These are phyloP conservation scores for Trichosporon sp. DNA, from an alignment of 1,284 basidiomycete genomes.

Conservation along the genomic window DNA sequence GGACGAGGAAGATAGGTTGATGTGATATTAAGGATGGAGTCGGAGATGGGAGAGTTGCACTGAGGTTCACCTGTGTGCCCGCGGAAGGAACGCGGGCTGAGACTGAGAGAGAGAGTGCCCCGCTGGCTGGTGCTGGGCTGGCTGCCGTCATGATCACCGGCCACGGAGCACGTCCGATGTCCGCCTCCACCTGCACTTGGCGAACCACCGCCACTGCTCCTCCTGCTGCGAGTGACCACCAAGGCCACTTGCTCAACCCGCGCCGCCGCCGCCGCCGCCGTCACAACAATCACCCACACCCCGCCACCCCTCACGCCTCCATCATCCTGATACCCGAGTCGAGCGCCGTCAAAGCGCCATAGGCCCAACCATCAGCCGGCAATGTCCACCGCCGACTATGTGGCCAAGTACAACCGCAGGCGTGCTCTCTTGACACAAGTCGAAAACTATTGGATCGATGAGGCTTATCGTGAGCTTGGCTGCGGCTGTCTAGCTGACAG, in stretches of 20 bases:
- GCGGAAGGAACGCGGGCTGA: constrained; percentile 8
- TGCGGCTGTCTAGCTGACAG: constrained; percentile 15
- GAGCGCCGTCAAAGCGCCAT: neutral
- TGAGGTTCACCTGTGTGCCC: neutral
- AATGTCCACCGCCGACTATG: constrained; percentile 52
- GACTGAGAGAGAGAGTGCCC: neutral
- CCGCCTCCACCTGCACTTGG: constrained; percentile 8
- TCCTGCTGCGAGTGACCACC: neutral
- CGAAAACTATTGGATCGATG: constrained; percentile 55
- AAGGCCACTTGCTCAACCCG: neutral
- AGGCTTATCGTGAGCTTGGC: constrained; percentile 46
- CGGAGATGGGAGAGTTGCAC: neutral
- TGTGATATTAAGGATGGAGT: constrained; percentile 3
- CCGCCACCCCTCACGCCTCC: neutral
- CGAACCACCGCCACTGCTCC: neutral
- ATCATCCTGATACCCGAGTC: neutral
- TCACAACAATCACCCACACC: constrained; percentile 1
- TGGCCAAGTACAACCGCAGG: constrained; percentile 49
- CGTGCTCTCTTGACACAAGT: constrained; percentile 45
- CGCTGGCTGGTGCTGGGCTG: neutral
- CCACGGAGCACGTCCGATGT: constrained; percentile 4
- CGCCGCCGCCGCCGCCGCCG: constrained; percentile 1
- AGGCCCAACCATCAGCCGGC: constrained; percentile 17
- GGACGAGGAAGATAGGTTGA: neutral
- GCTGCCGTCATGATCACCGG: constrained; percentile 11